These are phyloP conservation scores for Fraxinus greggii DNA, from an alignment of 305 asterid genomes.

Conservation along the genomic window DNA sequence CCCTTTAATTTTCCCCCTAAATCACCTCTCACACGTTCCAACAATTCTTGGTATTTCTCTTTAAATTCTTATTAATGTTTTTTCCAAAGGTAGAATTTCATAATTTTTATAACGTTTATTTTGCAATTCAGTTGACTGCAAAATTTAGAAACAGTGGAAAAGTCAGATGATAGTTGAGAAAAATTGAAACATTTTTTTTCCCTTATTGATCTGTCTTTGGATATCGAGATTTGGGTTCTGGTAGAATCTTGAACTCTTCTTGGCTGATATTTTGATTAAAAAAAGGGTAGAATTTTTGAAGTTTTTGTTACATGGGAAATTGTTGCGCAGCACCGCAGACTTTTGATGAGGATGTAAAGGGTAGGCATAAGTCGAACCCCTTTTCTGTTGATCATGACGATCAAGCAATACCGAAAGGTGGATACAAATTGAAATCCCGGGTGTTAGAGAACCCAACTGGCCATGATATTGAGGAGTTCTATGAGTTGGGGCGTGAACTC, in stretches of 20 bases:
- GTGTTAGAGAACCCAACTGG: slow-evolving; percentile 56
- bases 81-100: slow-evolving; percentile 19
- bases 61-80: neutral
- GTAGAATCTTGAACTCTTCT: slow-evolving; percentile 1
- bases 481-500: slow-evolving; percentile 52
- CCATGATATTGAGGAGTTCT: slow-evolving; percentile 39
- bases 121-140: slow-evolving; percentile 23
- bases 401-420: slow-evolving; percentile 30
- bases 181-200: neutral
- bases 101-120: slow-evolving; percentile 17
- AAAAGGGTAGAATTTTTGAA: neutral
- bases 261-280: neutral
- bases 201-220: neutral
- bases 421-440: slow-evolving; percentile 41
- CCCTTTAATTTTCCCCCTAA: neutral
- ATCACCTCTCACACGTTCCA: neutral
- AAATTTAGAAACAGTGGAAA: slow-evolving; percentile 17
- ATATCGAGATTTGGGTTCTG: slow-evolving; percentile 15
- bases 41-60: neutral
- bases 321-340: slow-evolving; percentile 55
- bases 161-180: neutral
- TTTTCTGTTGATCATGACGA: slow-evolving; percentile 26
- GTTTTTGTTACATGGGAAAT: slow-evolving; percentile 41
- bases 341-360: slow-evolving; percentile 31
- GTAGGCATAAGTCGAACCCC: slow-evolving; percentile 43